Percentiles rank a stretch among this genome's conserved stretches.
These are phyloP conservation scores for Monilinia laxa DNA, from an alignment of 2,329 filamentous ascomycete species.

Conservation along the genomic window DNA sequence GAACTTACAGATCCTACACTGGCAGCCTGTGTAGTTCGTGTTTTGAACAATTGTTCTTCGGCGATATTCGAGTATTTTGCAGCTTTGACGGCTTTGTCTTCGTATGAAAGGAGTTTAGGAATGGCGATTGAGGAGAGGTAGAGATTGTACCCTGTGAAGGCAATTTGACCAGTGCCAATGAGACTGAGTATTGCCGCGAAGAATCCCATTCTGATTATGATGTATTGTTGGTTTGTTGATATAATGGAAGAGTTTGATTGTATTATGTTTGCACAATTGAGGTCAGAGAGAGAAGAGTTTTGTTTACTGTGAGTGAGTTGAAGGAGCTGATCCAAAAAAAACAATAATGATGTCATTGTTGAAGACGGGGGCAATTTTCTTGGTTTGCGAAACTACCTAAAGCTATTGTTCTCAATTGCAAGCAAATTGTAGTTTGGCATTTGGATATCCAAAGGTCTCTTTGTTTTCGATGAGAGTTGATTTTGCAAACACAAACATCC, in stretches of 20 bases:
- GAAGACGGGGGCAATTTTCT: not conserved
- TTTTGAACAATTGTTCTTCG: conserved; percentile 45
- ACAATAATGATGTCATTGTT: conserved; percentile 8
- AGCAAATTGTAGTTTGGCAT: not conserved
- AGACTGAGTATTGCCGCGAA: conserved; percentile 14
- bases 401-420: not conserved
- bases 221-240: not conserved
- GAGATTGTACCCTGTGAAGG: conserved; percentile 46
- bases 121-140: conserved; percentile 46
- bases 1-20: conserved; percentile 15
- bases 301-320: not conserved
- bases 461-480: not conserved
- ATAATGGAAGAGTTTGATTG: not conserved
- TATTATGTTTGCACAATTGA: not conserved
- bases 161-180: conserved; percentile 38
- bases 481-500: not conserved
- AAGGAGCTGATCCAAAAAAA: not conserved
- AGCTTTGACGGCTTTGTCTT: conserved; percentile 46
- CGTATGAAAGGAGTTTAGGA: conserved; percentile 47
- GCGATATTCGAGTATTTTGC: conserved; percentile 48
- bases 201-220: not conserved
- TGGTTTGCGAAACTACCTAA: not conserved
- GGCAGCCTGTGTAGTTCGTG: conserved; percentile 45
- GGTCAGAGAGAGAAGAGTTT: not conserved
- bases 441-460: not conserved